Evolutionary conservation across 192 early-diverging fungal species (phyloP).

Genomic region (Coemansia sp.): DNA sequence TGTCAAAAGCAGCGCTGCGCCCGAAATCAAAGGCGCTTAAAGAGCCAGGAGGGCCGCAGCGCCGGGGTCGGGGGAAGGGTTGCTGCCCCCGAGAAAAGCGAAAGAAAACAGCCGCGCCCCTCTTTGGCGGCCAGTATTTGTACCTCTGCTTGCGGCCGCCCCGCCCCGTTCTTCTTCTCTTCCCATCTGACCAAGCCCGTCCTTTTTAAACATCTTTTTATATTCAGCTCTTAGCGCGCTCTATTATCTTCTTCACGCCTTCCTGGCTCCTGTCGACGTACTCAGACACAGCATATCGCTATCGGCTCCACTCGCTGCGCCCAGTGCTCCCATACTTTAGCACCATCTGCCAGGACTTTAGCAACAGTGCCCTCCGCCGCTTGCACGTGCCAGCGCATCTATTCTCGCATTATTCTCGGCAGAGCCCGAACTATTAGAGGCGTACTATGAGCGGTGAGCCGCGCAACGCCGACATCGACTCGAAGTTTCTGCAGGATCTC

Average conservation of each 20-base stretch:
- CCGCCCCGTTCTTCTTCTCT: constrained; percentile 2
- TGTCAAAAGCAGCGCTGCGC: constrained; percentile 1
- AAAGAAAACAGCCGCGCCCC: constrained; percentile 11
- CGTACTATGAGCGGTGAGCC: constrained; percentile 55
- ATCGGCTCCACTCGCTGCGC: neutral
- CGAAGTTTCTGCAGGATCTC: constrained; percentile 52
- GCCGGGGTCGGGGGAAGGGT: constrained; percentile 1
- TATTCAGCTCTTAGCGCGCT: constrained; percentile 10
- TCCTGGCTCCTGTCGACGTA: neutral
- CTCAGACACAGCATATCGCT: neutral
- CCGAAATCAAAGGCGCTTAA: neutral
- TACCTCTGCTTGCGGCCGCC: constrained; percentile 10
- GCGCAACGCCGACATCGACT: constrained; percentile 45
- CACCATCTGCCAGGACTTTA: neutral
- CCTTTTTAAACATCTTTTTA: constrained; percentile 17
- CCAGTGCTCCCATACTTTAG: neutral
- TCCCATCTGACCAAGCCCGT: constrained; percentile 6
- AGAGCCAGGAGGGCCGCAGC: neutral
- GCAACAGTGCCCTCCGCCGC: neutral
- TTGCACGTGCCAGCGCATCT: neutral
- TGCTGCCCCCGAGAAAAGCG: neutral
- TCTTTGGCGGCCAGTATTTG: constrained; percentile 11
- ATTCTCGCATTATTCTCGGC: constrained; percentile 2
- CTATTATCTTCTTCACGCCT: constrained; percentile 4
- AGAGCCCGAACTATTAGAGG: neutral